These are phyloP conservation scores for Cercospora sp. DNA, from an alignment of 2,329 filamentous ascomycete genomes.

Conservation along the genomic window DNA sequence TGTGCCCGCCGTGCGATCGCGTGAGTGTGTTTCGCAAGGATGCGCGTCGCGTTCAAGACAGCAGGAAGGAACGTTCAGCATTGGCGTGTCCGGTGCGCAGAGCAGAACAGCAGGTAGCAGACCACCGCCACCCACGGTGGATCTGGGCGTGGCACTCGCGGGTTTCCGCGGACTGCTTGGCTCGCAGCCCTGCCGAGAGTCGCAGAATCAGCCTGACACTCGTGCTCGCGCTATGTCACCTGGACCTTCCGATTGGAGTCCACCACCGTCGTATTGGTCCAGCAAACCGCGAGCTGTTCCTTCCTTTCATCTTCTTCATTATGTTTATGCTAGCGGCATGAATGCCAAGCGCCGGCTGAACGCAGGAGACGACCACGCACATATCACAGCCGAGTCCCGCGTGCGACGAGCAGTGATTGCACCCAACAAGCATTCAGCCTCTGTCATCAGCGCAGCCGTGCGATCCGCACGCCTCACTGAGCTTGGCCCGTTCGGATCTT, in stretches of 20 bases:
- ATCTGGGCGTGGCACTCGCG: neutral
- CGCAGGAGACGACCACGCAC: neutral
- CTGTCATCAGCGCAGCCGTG: conserved; percentile 3
- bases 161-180: neutral
- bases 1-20: neutral
- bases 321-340: neutral
- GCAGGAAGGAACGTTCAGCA: neutral
- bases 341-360: neutral
- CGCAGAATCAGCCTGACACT: neutral
- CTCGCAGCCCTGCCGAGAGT: neutral
- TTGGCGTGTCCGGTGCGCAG: neutral
- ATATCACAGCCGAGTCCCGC: conserved; percentile 1
- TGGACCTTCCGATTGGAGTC: neutral
- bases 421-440: conserved; percentile 3
- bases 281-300: neutral
- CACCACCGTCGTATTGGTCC: neutral
- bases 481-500: neutral
- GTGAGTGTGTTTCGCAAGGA: neutral
- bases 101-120: neutral
- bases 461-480: conserved; percentile 2
- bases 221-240: neutral
- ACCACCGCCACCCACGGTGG: neutral
- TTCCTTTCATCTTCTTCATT: neutral
- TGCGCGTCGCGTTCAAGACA: neutral
- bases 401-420: neutral